Evolutionary conservation across 352 stramenopile species (phyloP), one percentile per base, ranked within the genome.

Genomic region (Phytophthora colocasiae): DNA sequence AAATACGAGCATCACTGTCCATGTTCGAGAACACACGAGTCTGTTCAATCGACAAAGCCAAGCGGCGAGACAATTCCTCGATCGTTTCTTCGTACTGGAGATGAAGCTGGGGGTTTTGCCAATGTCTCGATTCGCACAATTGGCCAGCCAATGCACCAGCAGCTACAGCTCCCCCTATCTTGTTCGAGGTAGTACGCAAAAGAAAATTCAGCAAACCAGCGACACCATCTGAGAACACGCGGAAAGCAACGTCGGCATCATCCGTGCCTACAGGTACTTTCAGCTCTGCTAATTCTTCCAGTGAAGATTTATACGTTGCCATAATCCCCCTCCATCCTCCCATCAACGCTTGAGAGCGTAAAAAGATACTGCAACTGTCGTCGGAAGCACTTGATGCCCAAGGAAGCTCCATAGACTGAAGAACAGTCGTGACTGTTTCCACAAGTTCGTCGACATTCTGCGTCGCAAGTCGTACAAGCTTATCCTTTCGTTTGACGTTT

Each of bases 401-500:
- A 26, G 52, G 70, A 47, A 61, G 40, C n/a, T 66, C 31, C 58
- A 74, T 78, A 19, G 22, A 51, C 38, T 75, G 52, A 15, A 83
- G 47, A 9, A 76, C 62, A 26, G 24, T 32, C 0, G 27, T 50
- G 10, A 81, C 12, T 10, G 63, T 75, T 36, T 58, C 22, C 34
- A 78, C 50, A 24, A 84, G 32, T 10, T 81, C 71, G 26, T 70
- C 63, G 14, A 85, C 64, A 44, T 85, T 81, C 61, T 85, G 76
- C 10, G 74, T 75, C 8, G 79, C 76, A 44, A 82, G 50, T 12
- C 80, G 76, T 26, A 87, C 69, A n/a, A 83, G 58, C 47, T 83
- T 82, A 52, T 87, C 79, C 58, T 85, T 87, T 4, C 79, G 71
- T 27, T 80, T 84, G 15, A 71, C 72, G 15, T 62, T 73, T 43